These are phyloP conservation scores for Excoecaria cochinchinensis DNA, from an alignment of 345 rosid species.

Conservation along the genomic window DNA sequence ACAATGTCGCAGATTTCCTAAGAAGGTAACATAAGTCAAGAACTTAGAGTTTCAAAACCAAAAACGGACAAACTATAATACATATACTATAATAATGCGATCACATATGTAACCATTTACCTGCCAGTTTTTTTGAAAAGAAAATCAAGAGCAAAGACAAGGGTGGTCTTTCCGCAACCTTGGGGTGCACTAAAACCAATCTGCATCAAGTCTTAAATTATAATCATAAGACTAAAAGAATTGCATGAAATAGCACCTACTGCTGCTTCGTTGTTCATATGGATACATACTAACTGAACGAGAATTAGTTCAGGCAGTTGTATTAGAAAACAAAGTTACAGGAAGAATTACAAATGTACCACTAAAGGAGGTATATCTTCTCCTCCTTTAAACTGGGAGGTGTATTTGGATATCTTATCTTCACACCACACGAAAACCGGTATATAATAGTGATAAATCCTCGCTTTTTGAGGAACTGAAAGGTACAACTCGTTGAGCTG, in stretches of 20 bases:
- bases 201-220: conserved; percentile 33
- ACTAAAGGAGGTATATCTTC: conserved; percentile 86
- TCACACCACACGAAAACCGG: conserved; percentile 96
- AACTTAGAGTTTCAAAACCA: conserved; percentile 1
- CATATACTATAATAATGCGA: background rate
- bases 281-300: background rate
- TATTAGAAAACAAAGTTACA: background rate
- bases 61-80: background rate
- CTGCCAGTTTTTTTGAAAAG: conserved; percentile 75
- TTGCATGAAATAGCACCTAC: conserved; percentile 2
- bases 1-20: conserved; percentile 84
- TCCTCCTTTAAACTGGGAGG: conserved; percentile 57
- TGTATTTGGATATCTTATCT: conserved; percentile 71
- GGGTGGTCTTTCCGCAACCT: conserved; percentile 99
- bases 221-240: conserved; percentile 7
- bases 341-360: conserved; percentile 43
- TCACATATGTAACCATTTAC: conserved; percentile 28
- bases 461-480: conserved; percentile 62
- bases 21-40: conserved; percentile 14
- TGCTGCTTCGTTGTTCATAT: background rate
- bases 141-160: conserved; percentile 87
- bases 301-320: background rate
- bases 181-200: conserved; percentile 98
- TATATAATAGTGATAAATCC: conserved; percentile 85
- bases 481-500: conserved; percentile 69